A percentile compares a stretch with the other conserved stretches of the same genome.
phyloP scores from a whole-genome alignment of 2,329 filamentous ascomycete genomes.

The Neopestalotiopsis clavispora region DNA sequence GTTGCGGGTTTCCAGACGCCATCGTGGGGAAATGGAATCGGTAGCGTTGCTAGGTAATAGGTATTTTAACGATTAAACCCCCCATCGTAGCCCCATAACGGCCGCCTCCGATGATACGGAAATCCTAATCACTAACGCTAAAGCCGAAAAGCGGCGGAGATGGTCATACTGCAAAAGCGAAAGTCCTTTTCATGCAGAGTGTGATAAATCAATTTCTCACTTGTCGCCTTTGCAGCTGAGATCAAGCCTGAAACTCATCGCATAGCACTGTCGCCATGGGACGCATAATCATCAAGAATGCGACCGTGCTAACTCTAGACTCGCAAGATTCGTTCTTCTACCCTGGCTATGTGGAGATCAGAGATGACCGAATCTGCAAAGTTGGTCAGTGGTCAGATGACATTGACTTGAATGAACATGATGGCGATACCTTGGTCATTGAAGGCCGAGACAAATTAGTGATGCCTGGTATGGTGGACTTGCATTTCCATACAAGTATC shows the following conservation, averaged over 20 bases:
- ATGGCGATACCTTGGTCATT: conserved; percentile 23
- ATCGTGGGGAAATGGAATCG: too few relatives aligned
- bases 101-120: neutral
- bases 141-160: neutral
- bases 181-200: too few relatives aligned
- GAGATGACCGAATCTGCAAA: conserved; percentile 25
- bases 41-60: neutral
- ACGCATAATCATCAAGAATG: conserved; percentile 27
- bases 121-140: neutral
- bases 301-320: conserved; percentile 27
- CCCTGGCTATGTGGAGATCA: conserved; percentile 27
- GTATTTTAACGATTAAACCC: too few relatives aligned
- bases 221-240: too few relatives aligned
- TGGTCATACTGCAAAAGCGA: too few relatives aligned
- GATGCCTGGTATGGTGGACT: conserved; percentile 29
- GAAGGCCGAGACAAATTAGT: conserved; percentile 29
- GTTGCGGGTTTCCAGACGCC: too few relatives aligned
- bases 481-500: conserved; percentile 30
- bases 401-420: conserved; percentile 17
- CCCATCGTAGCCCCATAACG: neutral
- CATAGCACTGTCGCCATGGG: neutral
- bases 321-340: conserved; percentile 26
- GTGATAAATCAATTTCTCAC: too few relatives aligned
- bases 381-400: conserved; percentile 15
- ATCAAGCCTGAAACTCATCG: neutral